Conservation (phyloP, 2,329 filamentous ascomycete species). For the Paraphoma sp. region DNA sequence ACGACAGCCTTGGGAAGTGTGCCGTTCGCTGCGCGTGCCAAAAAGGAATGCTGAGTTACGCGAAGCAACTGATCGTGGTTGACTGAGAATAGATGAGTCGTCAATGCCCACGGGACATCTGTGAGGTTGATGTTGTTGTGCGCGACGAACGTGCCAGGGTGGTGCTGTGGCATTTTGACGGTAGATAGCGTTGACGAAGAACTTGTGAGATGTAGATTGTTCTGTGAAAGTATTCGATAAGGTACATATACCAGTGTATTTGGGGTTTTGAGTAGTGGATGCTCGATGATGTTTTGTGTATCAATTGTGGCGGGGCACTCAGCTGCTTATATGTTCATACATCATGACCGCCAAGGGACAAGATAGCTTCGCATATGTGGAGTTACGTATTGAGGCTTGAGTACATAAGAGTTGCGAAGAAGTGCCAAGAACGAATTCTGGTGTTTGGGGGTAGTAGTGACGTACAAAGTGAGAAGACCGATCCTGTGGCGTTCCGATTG, state of each 20-base stretch:
- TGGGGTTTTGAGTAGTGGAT: not conserved
- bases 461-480: constrained; percentile 11
- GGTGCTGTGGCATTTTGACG: constrained; percentile 17
- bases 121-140: constrained; percentile 23
- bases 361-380: constrained; percentile 1
- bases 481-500: not conserved
- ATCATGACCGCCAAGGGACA: constrained; percentile 11
- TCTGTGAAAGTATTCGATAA: constrained; percentile 23
- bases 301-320: not conserved
- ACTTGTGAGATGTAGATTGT: constrained; percentile 19
- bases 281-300: not conserved
- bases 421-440: constrained; percentile 10
- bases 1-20: constrained; percentile 37
- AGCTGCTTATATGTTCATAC: constrained; percentile 9
- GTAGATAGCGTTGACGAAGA: constrained; percentile 13
- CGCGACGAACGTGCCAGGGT: constrained; percentile 24
- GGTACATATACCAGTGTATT: constrained; percentile 11
- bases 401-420: constrained; percentile 12
- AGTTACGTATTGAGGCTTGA: constrained; percentile 17
- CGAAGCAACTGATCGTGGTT: constrained; percentile 34
- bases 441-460: constrained; percentile 18
- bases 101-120: constrained; percentile 33
- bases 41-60: constrained; percentile 40
- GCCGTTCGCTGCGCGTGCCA: constrained; percentile 37
- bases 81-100: constrained; percentile 39